phyloP scores from a whole-genome alignment of 169 alveolate genomes.

The Cryptosporidium meleagridis region DNA sequence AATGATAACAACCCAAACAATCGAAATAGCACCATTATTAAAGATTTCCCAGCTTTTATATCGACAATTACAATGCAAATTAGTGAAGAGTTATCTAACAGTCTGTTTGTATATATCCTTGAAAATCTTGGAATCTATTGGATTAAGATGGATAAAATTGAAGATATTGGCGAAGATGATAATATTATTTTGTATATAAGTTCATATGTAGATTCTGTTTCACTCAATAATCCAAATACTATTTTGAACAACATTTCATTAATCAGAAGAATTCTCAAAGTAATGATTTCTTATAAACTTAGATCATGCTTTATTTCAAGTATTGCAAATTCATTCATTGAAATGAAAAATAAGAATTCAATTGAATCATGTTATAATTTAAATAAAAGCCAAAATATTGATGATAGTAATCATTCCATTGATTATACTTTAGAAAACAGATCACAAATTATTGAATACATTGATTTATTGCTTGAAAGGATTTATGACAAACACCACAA shows the following conservation, averaged over 20 bases:
- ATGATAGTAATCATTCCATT: neutral
- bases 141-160: constrained; percentile 8
- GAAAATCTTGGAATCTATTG: constrained; percentile 15
- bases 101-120: constrained; percentile 14
- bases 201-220: constrained; percentile 4
- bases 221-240: neutral
- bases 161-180: constrained; percentile 12
- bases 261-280: constrained; percentile 33
- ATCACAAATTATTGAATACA: constrained; percentile 32
- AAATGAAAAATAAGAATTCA: neutral
- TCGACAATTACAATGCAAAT: neutral
- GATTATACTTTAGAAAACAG: neutral
- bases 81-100: neutral
- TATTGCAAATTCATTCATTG: constrained; percentile 42
- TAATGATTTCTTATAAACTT: constrained; percentile 27
- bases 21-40: neutral
- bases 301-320: constrained; percentile 24
- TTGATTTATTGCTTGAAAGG: constrained; percentile 57
- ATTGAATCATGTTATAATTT: neutral
- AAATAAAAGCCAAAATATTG: neutral
- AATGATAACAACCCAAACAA: neutral
- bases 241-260: constrained; percentile 15
- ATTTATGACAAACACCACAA: constrained; percentile 45
- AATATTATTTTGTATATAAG: neutral
- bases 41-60: constrained; percentile 6